Percentiles rank a stretch among this genome's conserved stretches.
phyloP scores from a whole-genome alignment of 139 green algal species.

The Klebsormidium nitens region DNA sequence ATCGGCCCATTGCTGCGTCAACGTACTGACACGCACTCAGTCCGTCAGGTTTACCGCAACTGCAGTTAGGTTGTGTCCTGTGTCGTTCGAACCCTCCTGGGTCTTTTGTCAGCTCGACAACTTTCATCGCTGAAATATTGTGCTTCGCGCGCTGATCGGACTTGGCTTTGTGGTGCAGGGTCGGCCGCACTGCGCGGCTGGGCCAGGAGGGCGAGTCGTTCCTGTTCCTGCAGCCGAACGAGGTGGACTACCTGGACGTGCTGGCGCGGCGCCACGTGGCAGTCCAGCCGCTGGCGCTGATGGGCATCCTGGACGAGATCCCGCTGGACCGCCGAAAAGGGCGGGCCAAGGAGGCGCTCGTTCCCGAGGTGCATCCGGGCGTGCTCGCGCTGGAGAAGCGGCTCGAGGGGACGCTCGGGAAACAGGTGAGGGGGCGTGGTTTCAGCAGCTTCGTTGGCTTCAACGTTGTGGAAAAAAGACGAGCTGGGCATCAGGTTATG shows the following conservation, averaged over 20 bases:
- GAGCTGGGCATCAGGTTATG: too few relatives aligned
- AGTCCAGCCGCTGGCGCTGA: neutral
- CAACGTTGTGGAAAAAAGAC: too few relatives aligned
- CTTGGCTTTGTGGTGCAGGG: slow-evolving; percentile 38
- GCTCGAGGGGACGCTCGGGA: slow-evolving; percentile 2
- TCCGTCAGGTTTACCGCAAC: too few relatives aligned
- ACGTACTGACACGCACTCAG: too few relatives aligned
- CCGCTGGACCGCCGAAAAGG: slow-evolving; percentile 3
- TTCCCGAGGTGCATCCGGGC: slow-evolving; percentile 19
- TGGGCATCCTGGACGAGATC: slow-evolving; percentile 11
- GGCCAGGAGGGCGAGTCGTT: slow-evolving; percentile 72
- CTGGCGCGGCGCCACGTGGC: slow-evolving; percentile 42
- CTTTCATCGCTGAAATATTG: too few relatives aligned
- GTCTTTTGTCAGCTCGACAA: too few relatives aligned
- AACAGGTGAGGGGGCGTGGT: slow-evolving; percentile 11
- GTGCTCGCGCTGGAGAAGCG: neutral
- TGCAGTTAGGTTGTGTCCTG: too few relatives aligned
- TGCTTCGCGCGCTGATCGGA: too few relatives aligned
- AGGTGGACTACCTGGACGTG: slow-evolving; percentile 69
- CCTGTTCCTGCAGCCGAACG: slow-evolving; percentile 78
- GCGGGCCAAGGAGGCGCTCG: slow-evolving; percentile 12
- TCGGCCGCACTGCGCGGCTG: slow-evolving; percentile 84
- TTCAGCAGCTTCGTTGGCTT: too few relatives aligned
- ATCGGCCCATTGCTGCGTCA: too few relatives aligned
- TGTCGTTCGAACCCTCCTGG: too few relatives aligned